These are phyloP conservation scores for Cytospora chrysosperma DNA, from an alignment of 2,329 filamentous ascomycete genomes.

Conservation along the genomic window DNA sequence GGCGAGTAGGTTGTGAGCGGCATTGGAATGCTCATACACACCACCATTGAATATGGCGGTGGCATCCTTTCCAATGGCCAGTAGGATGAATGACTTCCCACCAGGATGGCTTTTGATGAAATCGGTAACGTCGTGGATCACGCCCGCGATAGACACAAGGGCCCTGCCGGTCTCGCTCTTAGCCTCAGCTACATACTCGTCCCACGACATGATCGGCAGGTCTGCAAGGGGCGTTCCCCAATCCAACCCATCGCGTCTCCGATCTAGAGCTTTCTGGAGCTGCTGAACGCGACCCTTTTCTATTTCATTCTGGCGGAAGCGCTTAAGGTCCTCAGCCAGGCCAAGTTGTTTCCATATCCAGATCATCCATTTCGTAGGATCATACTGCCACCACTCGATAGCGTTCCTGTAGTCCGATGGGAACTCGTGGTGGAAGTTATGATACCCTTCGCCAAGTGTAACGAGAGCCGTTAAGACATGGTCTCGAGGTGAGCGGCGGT, in stretches of 20 bases:
- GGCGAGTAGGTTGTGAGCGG: slow-evolving; percentile 82
- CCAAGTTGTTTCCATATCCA: slow-evolving; percentile 81
- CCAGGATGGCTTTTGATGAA: slow-evolving; percentile 88
- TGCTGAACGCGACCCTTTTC: slow-evolving; percentile 89
- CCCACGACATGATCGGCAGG: slow-evolving; percentile 81
- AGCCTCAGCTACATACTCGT: slow-evolving; percentile 75
- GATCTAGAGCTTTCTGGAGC: slow-evolving; percentile 88
- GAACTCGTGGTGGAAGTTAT: slow-evolving; percentile 96
- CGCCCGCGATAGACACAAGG: slow-evolving; percentile 74
- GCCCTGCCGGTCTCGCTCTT: slow-evolving; percentile 70
- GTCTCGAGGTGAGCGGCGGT: slow-evolving; percentile 87
- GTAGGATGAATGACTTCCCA: slow-evolving; percentile 77
- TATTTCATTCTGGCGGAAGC: slow-evolving; percentile 89
- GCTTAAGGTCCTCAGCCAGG: slow-evolving; percentile 82
- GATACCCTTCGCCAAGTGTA: slow-evolving; percentile 82
- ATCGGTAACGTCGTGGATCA: slow-evolving; percentile 78
- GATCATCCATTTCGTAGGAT: slow-evolving; percentile 89
- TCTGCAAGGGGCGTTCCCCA: slow-evolving; percentile 72
- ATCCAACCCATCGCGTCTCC: slow-evolving; percentile 77
- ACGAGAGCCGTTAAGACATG: slow-evolving; percentile 83
- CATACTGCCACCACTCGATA: slow-evolving; percentile 88
- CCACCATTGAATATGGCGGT: slow-evolving; percentile 90
- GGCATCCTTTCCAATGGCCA: slow-evolving; percentile 79
- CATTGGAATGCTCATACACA: slow-evolving; percentile 86
- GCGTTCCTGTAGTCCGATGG: slow-evolving; percentile 91